phyloP scores from a whole-genome alignment of 2,329 filamentous ascomycete genomes.

The Colletotrichum navitas region DNA sequence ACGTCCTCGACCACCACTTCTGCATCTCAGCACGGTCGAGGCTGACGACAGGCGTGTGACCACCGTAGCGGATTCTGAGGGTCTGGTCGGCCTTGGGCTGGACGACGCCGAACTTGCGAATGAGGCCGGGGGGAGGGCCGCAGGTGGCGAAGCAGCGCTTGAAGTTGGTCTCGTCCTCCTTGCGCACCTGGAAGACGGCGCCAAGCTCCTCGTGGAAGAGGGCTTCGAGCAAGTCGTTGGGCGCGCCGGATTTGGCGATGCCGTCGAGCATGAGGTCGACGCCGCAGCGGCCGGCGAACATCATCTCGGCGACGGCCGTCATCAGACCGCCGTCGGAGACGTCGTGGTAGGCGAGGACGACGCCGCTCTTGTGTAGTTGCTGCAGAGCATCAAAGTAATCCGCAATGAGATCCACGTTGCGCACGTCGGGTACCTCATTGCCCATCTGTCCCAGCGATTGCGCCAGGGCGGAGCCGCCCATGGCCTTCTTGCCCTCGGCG shows the following conservation, averaged over 20 bases:
- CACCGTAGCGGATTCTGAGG: conserved; percentile 79
- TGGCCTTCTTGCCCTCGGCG: conserved; percentile 80
- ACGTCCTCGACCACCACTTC: conserved; percentile 89
- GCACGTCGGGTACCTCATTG: conserved; percentile 86
- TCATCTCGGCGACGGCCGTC: conserved; percentile 95
- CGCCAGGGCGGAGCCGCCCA: conserved; percentile 92
- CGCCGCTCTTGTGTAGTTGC: conserved; percentile 69
- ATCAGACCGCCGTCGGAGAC: conserved; percentile 92
- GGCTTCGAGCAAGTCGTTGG: conserved; percentile 76
- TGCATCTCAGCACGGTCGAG: conserved; percentile 81
- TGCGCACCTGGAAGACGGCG: conserved; percentile 94
- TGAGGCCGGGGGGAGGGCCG: conserved; percentile 83
- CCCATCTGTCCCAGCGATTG: conserved; percentile 91
- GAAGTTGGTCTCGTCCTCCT: conserved; percentile 86
- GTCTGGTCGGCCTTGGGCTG: conserved; percentile 78
- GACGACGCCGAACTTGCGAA: conserved; percentile 86
- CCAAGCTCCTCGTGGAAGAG: conserved; percentile 98
- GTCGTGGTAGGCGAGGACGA: conserved; percentile 94
- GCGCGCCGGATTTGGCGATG: conserved; percentile 71
- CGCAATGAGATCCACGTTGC: conserved; percentile 82
- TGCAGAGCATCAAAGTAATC: conserved; percentile 92
- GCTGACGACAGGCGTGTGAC: conserved; percentile 73
- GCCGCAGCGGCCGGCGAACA: conserved; percentile 94
- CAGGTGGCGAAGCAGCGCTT: conserved; percentile 91
- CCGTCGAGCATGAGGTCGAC: conserved; percentile 87